A percentile compares a stretch with the other conserved stretches of the same genome.
These are phyloP conservation scores for Polysphondylium violaceum DNA, from an alignment of 78 protist genomes.

Conservation along the genomic window DNA sequence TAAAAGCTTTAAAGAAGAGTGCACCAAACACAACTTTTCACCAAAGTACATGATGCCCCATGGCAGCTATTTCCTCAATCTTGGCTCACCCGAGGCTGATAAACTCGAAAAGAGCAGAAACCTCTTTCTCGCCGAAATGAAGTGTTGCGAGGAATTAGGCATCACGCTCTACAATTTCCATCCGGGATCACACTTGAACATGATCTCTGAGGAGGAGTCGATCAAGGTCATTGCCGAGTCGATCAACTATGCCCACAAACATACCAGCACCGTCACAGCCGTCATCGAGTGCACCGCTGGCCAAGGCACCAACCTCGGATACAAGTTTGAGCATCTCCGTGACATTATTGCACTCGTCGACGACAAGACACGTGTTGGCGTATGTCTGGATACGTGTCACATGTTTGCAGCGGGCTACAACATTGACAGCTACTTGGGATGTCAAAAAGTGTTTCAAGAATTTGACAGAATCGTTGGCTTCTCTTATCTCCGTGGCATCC, in stretches of 20 bases:
- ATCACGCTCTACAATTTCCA: slow-evolving; percentile 72
- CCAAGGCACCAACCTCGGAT: slow-evolving; percentile 59
- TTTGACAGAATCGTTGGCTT: slow-evolving; percentile 82
- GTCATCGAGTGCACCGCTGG: slow-evolving; percentile 84
- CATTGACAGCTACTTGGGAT: slow-evolving; percentile 13
- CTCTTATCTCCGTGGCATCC: slow-evolving; percentile 66
- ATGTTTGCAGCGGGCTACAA: slow-evolving; percentile 86
- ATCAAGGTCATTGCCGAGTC: slow-evolving; percentile 30
- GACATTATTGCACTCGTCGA: slow-evolving; percentile 52
- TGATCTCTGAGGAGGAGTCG: slow-evolving; percentile 36
- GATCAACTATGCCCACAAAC: slow-evolving; percentile 24
- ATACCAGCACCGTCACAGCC: slow-evolving; percentile 13
- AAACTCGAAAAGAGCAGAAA: slow-evolving; percentile 23
- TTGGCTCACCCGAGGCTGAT: slow-evolving; percentile 43
- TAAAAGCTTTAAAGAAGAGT: background rate
- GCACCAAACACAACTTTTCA: background rate
- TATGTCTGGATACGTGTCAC: slow-evolving; percentile 90
- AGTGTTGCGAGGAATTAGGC: slow-evolving; percentile 59
- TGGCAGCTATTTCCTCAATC: slow-evolving; percentile 73
- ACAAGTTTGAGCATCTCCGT: slow-evolving; percentile 70
- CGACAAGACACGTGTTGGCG: slow-evolving; percentile 82
- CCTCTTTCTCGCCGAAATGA: slow-evolving; percentile 54
- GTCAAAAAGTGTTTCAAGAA: slow-evolving; percentile 36
- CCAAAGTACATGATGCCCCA: slow-evolving; percentile 70
- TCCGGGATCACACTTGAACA: slow-evolving; percentile 76